Conservation (phyloP, 1,284 basidiomycete genomes). For the Malassezia vespertilionis region DNA sequence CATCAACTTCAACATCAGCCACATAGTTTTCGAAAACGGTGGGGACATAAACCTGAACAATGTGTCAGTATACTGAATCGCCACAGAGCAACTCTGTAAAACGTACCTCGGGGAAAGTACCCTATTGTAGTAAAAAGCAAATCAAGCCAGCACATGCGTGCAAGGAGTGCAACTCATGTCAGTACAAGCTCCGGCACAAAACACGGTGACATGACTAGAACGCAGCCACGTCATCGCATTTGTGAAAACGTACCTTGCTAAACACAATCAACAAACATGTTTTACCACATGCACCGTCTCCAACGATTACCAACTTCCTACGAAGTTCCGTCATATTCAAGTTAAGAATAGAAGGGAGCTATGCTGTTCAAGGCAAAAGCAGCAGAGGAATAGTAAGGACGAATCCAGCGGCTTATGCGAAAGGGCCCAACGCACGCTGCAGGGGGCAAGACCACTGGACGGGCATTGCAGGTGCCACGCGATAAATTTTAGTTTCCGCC, state of each 20-base stretch:
- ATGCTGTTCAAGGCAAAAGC: slow-evolving; percentile 1
- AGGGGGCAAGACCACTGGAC: not conserved
- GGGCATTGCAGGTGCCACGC: slow-evolving; percentile 8
- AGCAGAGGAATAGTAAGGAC: not conserved
- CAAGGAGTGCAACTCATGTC: slow-evolving; percentile 2
- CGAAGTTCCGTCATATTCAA: slow-evolving; percentile 36
- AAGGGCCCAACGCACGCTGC: slow-evolving; percentile 1
- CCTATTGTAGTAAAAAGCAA: slow-evolving; percentile 47
- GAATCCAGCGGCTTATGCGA: slow-evolving; percentile 2
- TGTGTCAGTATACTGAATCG: not conserved
- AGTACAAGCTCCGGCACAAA: slow-evolving; percentile 2
- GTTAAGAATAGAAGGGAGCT: not conserved
- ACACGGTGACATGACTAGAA: not conserved
- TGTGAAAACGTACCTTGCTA: slow-evolving; percentile 53
- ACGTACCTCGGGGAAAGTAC: slow-evolving; percentile 79
- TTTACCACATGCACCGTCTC: slow-evolving; percentile 60
- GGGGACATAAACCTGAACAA: slow-evolving; percentile 68
- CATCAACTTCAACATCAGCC: slow-evolving; percentile 77
- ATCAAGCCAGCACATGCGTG: not conserved
- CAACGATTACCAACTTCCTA: slow-evolving; percentile 46
- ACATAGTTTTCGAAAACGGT: slow-evolving; percentile 87
- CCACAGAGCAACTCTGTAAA: not conserved
- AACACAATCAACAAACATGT: slow-evolving; percentile 75
- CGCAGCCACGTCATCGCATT: not conserved
- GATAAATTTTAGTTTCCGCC: not conserved